Evolutionary conservation across 2,329 filamentous ascomycete species (phyloP), one percentile per base, ranked within the genome.

Genomic region (Albifimbria verrucaria): DNA sequence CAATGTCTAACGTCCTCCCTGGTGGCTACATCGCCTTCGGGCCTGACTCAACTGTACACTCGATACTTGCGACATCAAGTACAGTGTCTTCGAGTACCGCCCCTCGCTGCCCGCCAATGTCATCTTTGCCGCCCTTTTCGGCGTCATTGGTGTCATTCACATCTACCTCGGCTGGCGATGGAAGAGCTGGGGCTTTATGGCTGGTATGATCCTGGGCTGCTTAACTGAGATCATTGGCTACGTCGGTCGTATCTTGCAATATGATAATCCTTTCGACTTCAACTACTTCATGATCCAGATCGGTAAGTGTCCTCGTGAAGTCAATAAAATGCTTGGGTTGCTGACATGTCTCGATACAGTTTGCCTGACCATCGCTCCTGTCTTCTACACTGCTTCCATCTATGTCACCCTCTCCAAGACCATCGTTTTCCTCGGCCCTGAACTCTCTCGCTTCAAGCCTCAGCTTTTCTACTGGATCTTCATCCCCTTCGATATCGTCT

Each of bases 241-340:
- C 57, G 67, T 71, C 1, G 86, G 83, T 2, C 76, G 86, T 11
- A 72, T 87, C 49, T 63, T 83, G 60, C 70, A 85, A 54, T 76
- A 78, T 57, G 56, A 77, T 44, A 80, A 88, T 59, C 82, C 83
- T 0, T 88, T 85, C 62, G 72, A 65, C 47, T 79, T 85, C 62
- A 63, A 64, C 12, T 82, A 77, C 7, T 89, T 89, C 64, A 77
- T 88, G 64, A 77, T 87, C n/a, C 82, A 89, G 63, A 86, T 87
- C 57, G 72, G 79, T 80, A 62, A 47, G 75, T 67, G 11, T 55
- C 17, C 23, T 17, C 21, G 11, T 25, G 21, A 23, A 7, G 15
- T 26, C 20, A 47, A n/a, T 26, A 23, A 47, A 4, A 24, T 23
- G n/a, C 42, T 15, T 45, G 5, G 7, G 22, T 21, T 9, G 17